phyloP scores from a whole-genome alignment of 2,329 filamentous ascomycete species.

The Phialophora chinensis region DNA sequence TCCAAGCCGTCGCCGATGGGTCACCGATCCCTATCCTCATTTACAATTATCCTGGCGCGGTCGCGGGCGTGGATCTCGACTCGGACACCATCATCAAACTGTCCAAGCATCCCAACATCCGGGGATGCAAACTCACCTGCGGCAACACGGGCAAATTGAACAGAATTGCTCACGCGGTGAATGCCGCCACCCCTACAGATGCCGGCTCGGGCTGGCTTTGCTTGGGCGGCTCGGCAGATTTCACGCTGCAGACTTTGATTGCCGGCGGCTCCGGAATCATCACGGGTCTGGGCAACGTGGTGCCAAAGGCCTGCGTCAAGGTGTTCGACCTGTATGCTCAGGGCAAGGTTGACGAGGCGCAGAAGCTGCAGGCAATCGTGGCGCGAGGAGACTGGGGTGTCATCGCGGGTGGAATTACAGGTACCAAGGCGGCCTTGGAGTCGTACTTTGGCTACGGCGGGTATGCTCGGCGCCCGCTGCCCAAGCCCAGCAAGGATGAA shows the following conservation, averaged over 20 bases:
- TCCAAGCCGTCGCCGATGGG: slow-evolving; percentile 66
- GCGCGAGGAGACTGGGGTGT: slow-evolving; percentile 72
- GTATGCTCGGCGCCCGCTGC: slow-evolving; percentile 63
- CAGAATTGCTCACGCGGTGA: slow-evolving; percentile 60
- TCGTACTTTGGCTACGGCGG: slow-evolving; percentile 70
- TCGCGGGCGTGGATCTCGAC: slow-evolving; percentile 70
- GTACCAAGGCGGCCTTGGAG: slow-evolving; percentile 70
- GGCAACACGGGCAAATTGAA: slow-evolving; percentile 76
- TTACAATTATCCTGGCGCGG: slow-evolving; percentile 75
- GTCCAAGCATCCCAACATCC: slow-evolving; percentile 67
- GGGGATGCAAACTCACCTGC: slow-evolving; percentile 74
- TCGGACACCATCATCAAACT: slow-evolving; percentile 68
- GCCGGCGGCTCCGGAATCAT: slow-evolving; percentile 75
- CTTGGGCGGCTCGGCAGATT: slow-evolving; percentile 75
- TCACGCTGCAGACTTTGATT: slow-evolving; percentile 72
- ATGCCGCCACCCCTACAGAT: slow-evolving; percentile 45
- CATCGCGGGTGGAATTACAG: slow-evolving; percentile 71
- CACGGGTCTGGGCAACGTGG: slow-evolving; percentile 72
- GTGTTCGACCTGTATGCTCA: slow-evolving; percentile 65
- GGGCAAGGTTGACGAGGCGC: slow-evolving; percentile 67
- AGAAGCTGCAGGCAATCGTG: slow-evolving; percentile 68
- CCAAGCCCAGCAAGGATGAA: slow-evolving; percentile 51
- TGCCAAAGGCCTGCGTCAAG: slow-evolving; percentile 68
- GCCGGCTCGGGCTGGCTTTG: slow-evolving; percentile 71
- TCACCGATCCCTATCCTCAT: slow-evolving; percentile 69